Evolutionary conservation across 345 rosid species (phyloP).

Genomic region (Populus deltoides): DNA sequence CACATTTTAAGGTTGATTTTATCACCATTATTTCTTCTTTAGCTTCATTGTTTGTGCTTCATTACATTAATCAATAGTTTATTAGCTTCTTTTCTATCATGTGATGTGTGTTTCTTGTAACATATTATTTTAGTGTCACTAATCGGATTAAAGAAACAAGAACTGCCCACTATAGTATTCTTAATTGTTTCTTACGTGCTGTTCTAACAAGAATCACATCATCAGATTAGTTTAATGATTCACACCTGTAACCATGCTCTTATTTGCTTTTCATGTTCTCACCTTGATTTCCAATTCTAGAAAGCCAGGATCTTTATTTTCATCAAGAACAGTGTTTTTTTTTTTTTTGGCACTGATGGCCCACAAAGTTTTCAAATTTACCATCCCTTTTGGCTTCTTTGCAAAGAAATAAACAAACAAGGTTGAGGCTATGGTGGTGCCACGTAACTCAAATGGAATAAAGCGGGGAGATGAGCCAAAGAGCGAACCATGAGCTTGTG

Average conservation of each 20-base stretch:
- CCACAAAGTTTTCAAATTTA: not conserved
- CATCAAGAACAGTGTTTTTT: not conserved
- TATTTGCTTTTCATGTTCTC: not conserved
- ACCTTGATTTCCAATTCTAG: not conserved
- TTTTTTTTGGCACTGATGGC: not conserved
- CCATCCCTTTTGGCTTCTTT: not conserved
- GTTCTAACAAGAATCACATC: not conserved
- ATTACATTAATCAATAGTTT: not conserved
- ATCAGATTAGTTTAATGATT: not conserved
- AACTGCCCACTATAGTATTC: not conserved
- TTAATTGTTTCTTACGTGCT: not conserved
- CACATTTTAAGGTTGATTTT: not conserved
- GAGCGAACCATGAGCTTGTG: conserved; percentile 21
- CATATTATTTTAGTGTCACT: not conserved
- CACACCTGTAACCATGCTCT: not conserved
- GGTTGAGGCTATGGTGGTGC: conserved; percentile 38
- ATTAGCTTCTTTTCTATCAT: not conserved
- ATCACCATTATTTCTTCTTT: not conserved
- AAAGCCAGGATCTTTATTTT: not conserved
- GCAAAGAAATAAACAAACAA: not conserved
- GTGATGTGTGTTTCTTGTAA: not conserved
- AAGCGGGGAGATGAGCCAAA: conserved; percentile 39
- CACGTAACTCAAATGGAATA: conserved; percentile 45
- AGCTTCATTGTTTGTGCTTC: not conserved
- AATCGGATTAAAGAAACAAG: no score